phyloP scores from a whole-genome alignment of 257 asterid species.

The Jacaranda copaia region DNA sequence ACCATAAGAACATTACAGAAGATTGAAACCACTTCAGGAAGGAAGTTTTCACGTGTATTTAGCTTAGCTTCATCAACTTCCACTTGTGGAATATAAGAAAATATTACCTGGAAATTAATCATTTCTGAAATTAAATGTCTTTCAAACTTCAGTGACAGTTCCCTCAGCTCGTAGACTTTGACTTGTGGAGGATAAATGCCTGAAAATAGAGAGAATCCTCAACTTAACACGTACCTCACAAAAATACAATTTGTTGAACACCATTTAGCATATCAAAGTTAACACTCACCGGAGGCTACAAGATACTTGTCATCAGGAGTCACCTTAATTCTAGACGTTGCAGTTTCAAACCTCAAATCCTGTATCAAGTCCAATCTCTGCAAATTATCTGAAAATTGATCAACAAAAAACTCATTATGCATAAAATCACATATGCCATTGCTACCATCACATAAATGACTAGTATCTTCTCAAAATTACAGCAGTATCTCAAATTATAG shows the following conservation, averaged over 20 bases:
- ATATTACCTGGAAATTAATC: constrained; percentile 72
- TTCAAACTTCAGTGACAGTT: constrained; percentile 84
- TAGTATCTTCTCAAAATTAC: background rate
- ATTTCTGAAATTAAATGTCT: constrained; percentile 94
- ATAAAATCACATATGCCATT: constrained; percentile 10
- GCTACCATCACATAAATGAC: background rate
- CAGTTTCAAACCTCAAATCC: constrained; percentile 92
- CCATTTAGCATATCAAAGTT: background rate
- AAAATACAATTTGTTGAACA: background rate
- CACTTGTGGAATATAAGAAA: background rate
- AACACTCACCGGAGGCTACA: constrained; percentile 76
- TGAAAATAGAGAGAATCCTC: constrained; percentile 35
- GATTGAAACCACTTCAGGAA: background rate
- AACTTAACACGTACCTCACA: constrained; percentile 2
- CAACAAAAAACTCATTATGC: constrained; percentile 23
- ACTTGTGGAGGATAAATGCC: constrained; percentile 98
- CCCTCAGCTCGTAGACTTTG: constrained; percentile 90
- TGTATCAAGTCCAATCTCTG: constrained; percentile 85
- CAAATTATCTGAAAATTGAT: constrained; percentile 64
- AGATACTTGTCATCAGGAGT: constrained; percentile 90
- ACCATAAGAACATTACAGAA: background rate
- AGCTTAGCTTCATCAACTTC: constrained; percentile 12
- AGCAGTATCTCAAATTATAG: background rate
- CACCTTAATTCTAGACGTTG: constrained; percentile 80
- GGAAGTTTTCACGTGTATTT: background rate